These are phyloP conservation scores for Cucurbitaria berberidis DNA, from an alignment of 2,329 filamentous ascomycete genomes.

Conservation along the genomic window DNA sequence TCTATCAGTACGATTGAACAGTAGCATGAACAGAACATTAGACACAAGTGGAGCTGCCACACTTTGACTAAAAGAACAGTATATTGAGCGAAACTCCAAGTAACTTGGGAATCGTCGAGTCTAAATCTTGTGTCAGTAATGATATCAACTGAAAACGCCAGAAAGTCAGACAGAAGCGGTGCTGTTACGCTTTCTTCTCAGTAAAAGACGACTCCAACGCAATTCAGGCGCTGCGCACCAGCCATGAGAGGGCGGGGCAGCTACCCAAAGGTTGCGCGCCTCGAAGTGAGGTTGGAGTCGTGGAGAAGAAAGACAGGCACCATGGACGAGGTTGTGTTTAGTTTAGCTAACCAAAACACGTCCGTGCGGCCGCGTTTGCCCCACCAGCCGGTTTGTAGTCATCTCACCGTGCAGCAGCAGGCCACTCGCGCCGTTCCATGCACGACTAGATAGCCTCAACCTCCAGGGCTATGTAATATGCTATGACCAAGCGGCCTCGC, in stretches of 20 bases:
- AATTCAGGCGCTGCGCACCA: not conserved
- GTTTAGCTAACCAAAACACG: not conserved
- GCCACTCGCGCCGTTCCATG: slow-evolving; percentile 5
- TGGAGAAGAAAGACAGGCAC: not conserved
- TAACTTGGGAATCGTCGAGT: not conserved
- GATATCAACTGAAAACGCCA: not conserved
- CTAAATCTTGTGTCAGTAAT: not conserved
- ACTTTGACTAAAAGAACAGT: not conserved
- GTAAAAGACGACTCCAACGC: not conserved
- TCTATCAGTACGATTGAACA: not conserved
- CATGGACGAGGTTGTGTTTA: not conserved
- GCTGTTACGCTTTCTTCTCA: not conserved
- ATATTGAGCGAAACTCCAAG: not conserved
- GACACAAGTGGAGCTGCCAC: not conserved
- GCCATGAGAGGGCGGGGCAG: not conserved
- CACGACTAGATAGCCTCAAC: slow-evolving; percentile 3
- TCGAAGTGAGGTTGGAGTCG: not conserved
- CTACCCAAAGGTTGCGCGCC: not conserved
- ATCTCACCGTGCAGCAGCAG: slow-evolving; percentile 1
- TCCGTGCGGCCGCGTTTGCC: not conserved
- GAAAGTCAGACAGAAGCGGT: not conserved
- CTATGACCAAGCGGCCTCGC: slow-evolving; percentile 46
- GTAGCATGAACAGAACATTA: not conserved
- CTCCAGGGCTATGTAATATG: slow-evolving; percentile 30
- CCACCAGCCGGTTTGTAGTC: not conserved